These are phyloP conservation scores for Populus pruinosa DNA, from an alignment of 345 rosid genomes.

Conservation along the genomic window DNA sequence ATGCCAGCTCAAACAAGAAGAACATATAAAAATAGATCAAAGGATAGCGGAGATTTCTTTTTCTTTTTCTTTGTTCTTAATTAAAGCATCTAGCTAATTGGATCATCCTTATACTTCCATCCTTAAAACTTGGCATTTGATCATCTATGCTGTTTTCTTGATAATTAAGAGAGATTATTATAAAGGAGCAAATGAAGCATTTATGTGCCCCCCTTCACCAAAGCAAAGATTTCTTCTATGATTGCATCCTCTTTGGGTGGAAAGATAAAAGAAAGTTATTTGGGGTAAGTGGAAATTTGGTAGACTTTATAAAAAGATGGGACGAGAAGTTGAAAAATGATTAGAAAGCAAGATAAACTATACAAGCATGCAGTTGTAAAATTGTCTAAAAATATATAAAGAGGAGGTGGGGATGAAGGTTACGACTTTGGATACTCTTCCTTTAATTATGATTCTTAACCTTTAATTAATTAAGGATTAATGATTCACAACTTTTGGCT, in stretches of 20 bases:
- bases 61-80: neutral
- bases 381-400: slow-evolving; percentile 15
- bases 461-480: neutral
- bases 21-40: neutral
- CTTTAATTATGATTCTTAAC: slow-evolving; percentile 8
- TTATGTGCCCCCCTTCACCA: neutral
- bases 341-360: slow-evolving; percentile 6
- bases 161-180: neutral
- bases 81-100: neutral
- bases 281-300: slow-evolving; percentile 27
- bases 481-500: neutral
- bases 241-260: slow-evolving; percentile 24
- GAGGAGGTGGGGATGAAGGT: neutral
- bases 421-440: slow-evolving; percentile 29
- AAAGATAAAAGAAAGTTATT: slow-evolving; percentile 23
- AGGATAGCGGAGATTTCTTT: too few relatives aligned
- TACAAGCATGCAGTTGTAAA: neutral
- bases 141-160: neutral
- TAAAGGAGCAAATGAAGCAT: neutral
- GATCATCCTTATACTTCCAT: neutral
- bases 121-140: neutral
- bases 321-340: slow-evolving; percentile 18
- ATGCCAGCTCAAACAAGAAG: neutral
- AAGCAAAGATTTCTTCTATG: slow-evolving; percentile 6
- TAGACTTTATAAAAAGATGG: slow-evolving; percentile 13